Base-by-base conservation (phyloP, 768 basidiomycete species). In the Strobilomyces confusus region DNA sequence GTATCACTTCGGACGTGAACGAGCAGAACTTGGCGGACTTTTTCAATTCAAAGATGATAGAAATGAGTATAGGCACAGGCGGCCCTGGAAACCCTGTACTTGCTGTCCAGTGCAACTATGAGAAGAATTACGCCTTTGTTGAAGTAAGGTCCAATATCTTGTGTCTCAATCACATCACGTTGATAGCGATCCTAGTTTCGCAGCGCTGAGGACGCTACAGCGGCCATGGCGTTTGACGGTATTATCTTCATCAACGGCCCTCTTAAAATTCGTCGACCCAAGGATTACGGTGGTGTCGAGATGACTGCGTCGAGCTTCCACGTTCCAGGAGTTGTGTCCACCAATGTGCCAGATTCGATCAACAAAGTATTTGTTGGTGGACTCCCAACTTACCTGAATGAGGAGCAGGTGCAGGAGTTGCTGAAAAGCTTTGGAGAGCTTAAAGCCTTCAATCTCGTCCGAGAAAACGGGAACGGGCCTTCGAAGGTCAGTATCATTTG, bases 281-380 rank as follows among this genome's bases (percentile, higher is more conserved):
- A 98, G 70, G 97, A 99, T 66, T 99, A 97, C 64, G 86, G 91
- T 51, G 95, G 95, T 36, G 63, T 77, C 49, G 83, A 87, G 42
- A 80, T 87, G 59, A 69, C 78, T 23, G 68, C 78, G 19, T 69
- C 85, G 17, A 81, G 82, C 40, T 78, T 89, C 60, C 89, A 93
- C 66, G 91, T 98, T 50, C 93, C 93, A 30, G 95, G 95, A 50
- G 89, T 94, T 41, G 91, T 97, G n/a, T 94, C 92, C 6, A 93
- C 92, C 49, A 95, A 94, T 62, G 93, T 98, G 22, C 93, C 94
- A 19, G 97, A 99, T 70, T 94, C 94, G 23, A 89, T 90, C 72
- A 95, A 98, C 82, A 98, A 98, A 76, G 80, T 99, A 49, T 99
- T 98, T 64, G 89, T 99, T 55, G 97, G 97, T 40, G 95, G 95